Evolutionary conservation across 305 asterid genomes (phyloP).

Genomic region (Fraxinus xanthoxyloides): DNA sequence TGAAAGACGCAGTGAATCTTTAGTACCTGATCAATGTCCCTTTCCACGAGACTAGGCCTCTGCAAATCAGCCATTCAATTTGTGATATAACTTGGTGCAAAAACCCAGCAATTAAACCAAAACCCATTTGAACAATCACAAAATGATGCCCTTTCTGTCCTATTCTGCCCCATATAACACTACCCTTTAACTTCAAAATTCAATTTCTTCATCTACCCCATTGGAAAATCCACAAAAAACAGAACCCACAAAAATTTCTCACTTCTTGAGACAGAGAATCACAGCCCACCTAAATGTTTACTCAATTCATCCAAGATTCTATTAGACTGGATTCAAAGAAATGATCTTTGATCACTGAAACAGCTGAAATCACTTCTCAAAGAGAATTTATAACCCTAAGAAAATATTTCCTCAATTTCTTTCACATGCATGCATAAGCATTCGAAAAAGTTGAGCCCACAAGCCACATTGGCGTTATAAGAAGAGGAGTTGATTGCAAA

Average conservation of each 20-base stretch:
- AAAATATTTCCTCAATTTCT: slow-evolving; percentile 20
- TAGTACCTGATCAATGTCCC: slow-evolving; percentile 82
- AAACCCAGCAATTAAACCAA: slow-evolving; percentile 46
- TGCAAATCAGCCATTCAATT: slow-evolving; percentile 92
- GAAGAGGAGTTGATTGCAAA: slow-evolving; percentile 1
- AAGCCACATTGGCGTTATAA: slow-evolving; percentile 20
- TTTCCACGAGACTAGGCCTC: slow-evolving; percentile 63
- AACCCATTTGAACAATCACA: slow-evolving; percentile 71
- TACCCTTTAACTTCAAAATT: slow-evolving; percentile 28
- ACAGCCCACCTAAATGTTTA: slow-evolving; percentile 15
- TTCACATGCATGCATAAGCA: slow-evolving; percentile 30
- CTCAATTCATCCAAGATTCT: slow-evolving; percentile 19
- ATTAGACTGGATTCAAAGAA: neutral
- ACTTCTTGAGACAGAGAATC: slow-evolving; percentile 22
- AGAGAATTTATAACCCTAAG: slow-evolving; percentile 31
- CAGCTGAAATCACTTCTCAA: slow-evolving; percentile 27
- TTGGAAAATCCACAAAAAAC: slow-evolving; percentile 16
- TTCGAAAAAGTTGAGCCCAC: slow-evolving; percentile 8
- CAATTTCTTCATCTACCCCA: slow-evolving; percentile 47
- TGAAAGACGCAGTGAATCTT: neutral
- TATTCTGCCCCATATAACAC: slow-evolving; percentile 47
- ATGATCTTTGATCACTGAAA: slow-evolving; percentile 15
- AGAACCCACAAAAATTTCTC: slow-evolving; percentile 22
- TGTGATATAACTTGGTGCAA: slow-evolving; percentile 44
- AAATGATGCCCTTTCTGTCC: slow-evolving; percentile 30